A percentile compares a stretch with the other conserved stretches of the same genome.
These are phyloP conservation scores for Nicotiana tabacum DNA, from an alignment of 257 asterid species.

Conservation along the genomic window DNA sequence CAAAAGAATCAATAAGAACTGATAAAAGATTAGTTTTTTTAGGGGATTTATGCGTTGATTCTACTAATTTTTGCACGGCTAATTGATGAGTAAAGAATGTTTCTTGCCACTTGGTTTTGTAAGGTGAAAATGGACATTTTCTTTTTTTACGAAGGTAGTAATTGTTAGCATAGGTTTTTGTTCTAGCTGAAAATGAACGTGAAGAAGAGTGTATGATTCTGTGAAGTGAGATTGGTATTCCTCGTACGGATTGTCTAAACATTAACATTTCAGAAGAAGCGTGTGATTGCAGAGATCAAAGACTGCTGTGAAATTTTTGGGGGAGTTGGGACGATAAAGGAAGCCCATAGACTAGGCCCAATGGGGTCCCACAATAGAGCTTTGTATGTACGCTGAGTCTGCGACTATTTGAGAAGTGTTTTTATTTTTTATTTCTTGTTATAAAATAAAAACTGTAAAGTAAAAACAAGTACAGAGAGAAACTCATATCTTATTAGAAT, in stretches of 20 bases:
- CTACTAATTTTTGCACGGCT: slow-evolving; percentile 44
- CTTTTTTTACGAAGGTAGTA: slow-evolving; percentile 53
- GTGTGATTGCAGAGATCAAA: not conserved
- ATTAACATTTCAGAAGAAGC: not conserved
- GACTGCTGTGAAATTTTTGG: not conserved
- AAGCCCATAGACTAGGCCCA: not conserved
- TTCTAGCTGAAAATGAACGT: slow-evolving; percentile 29
- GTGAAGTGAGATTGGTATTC: not conserved
- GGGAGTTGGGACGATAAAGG: not conserved
- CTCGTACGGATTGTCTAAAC: not conserved
- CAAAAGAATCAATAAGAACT: slow-evolving; percentile 38
- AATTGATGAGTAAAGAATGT: slow-evolving; percentile 37
- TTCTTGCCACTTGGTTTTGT: slow-evolving; percentile 37
- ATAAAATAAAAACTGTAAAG: no score
- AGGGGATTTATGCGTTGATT: slow-evolving; percentile 14
- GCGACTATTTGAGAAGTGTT: no score
- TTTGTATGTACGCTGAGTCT: no score
- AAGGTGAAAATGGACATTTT: slow-evolving; percentile 65
- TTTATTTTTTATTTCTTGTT: no score
- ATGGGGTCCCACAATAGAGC: no score
- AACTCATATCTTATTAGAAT: no score
- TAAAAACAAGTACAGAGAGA: no score
- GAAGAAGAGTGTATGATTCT: slow-evolving; percentile 1
- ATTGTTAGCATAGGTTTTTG: slow-evolving; percentile 23
- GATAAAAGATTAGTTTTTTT: slow-evolving; percentile 37